A percentile compares a stretch with the other conserved stretches of the same genome.
phyloP scores from a whole-genome alignment of 1,139 yeast genomes.

The Yamadazyma trypodendri region DNA sequence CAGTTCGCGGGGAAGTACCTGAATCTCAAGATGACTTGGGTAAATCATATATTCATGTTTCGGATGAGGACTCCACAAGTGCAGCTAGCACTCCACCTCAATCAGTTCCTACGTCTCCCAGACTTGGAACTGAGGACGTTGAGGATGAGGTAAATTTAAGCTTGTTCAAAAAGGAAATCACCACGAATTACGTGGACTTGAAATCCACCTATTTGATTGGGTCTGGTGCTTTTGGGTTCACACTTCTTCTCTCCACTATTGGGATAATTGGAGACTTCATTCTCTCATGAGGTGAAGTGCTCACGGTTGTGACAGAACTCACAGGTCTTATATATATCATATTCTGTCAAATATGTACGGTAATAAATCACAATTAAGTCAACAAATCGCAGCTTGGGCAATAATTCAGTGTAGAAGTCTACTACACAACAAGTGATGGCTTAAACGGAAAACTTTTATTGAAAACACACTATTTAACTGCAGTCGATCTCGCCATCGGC shows the following conservation, averaged over 20 bases:
- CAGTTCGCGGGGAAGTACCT: conserved; percentile 9
- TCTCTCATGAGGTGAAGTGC: neutral
- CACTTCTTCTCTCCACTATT: conserved; percentile 42
- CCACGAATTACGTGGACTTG: conserved; percentile 31
- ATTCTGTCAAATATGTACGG: conserved; percentile 1
- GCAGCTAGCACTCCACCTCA: conserved; percentile 31
- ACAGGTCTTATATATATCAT: neutral
- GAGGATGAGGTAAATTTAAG: conserved; percentile 44
- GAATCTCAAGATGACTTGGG: conserved; percentile 30
- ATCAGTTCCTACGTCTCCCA: conserved; percentile 34
- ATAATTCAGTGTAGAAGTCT: too few relatives aligned
- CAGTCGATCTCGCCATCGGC: conserved; percentile 21
- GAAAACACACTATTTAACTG: conserved; percentile 5
- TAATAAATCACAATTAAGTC: too few relatives aligned
- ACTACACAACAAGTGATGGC: too few relatives aligned
- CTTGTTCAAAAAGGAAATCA: conserved; percentile 39
- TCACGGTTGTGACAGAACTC: too few relatives aligned
- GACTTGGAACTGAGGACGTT: conserved; percentile 19
- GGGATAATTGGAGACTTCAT: conserved; percentile 51
- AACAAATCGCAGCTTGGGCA: too few relatives aligned
- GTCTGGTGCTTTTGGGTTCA: conserved; percentile 38
- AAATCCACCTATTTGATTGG: conserved; percentile 33
- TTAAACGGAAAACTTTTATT: neutral
- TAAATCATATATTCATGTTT: conserved; percentile 50
- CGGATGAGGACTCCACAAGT: conserved; percentile 41